phyloP scores from a whole-genome alignment of 371 early-diverging fungal genomes.

The Mucor irregularis region DNA sequence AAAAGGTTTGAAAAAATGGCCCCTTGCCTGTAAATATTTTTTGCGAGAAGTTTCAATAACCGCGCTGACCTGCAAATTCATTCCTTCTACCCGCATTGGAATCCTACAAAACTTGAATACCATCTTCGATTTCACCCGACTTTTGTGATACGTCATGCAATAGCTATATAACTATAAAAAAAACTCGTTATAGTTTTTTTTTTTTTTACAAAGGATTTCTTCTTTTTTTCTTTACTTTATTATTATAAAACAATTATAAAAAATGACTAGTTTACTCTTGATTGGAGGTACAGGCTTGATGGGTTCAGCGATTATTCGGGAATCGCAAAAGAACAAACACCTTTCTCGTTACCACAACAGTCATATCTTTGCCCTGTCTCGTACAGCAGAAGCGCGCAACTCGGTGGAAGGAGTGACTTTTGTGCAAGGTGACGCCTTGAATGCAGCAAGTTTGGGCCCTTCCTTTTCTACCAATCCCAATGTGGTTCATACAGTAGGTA shows the following conservation, averaged over 20 bases:
- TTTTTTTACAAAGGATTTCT: background rate
- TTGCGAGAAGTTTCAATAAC: too few species aligned
- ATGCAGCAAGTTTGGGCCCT: conserved; percentile 1
- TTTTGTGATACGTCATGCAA: too few species aligned
- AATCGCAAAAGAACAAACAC: conserved; percentile 13
- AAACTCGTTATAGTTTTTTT: too few species aligned
- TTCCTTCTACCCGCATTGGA: too few species aligned
- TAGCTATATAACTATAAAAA: too few species aligned
- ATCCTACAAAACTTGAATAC: too few species aligned
- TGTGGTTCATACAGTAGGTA: conserved; percentile 31
- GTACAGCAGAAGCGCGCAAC: background rate
- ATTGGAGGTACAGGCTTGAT: conserved; percentile 25
- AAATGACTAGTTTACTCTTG: conserved; percentile 14
- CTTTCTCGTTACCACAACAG: conserved; percentile 6
- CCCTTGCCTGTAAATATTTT: too few species aligned
- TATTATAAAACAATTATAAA: background rate
- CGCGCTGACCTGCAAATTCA: too few species aligned
- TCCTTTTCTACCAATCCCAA: conserved; percentile 17
- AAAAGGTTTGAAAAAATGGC: too few species aligned
- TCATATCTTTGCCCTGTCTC: conserved; percentile 16
- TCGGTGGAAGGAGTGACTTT: conserved; percentile 4
- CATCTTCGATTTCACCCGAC: too few species aligned
- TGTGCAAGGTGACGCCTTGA: conserved; percentile 27
- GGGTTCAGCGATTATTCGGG: conserved; percentile 16
- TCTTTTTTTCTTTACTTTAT: background rate